Evolutionary conservation across 306 rosid genomes (phyloP), one percentile per base, ranked within the genome.

Genomic region (Purshia tridentata): DNA sequence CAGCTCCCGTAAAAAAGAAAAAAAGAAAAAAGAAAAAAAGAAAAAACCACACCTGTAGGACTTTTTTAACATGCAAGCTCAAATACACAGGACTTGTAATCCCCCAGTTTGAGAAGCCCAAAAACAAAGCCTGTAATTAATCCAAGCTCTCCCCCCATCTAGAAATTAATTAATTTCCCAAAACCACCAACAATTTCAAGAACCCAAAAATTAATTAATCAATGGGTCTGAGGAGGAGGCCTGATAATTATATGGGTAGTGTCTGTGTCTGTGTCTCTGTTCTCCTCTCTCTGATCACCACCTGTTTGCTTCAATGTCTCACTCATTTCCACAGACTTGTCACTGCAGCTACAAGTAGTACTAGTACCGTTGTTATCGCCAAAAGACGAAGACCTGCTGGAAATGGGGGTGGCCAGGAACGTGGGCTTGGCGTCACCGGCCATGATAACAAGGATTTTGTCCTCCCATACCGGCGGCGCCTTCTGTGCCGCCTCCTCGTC

Each of bases 341-440:
- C 83, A 23, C 87, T 70, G 58, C 89, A 86, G 41, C 80, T 81
- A 22, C 93, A 89, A 23, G 76, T 83, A 65, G 76, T 69, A 44
- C 7, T 80, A n/a, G 51, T 76, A 56, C 74, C 76, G 3, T 45
- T 75, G n/a, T 76, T 80, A 47, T 90, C 82, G 0, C 87, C 87
- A 48, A 90, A 90, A 19, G 96, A 95, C 10, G 91, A 89, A 0
- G 96, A 75, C 63, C 92, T 72, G 56, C 86, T 89, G 2, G 91
- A 81, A 65, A 80, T 83, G 77, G 96, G 97, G 0, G 99, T 95
- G 45, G 99, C 99, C 72, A 95, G 76, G 81, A 84, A 90, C 42
- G 99, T 95, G 39, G 99, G 98, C 45, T 85, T 90, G 4, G 76
- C 89, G 57, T 95, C 79, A 0, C 99, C 99, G 0, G 99, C 99